These are phyloP conservation scores for Penicillium decumbens DNA, from an alignment of 2,329 filamentous ascomycete species.

Conservation along the genomic window DNA sequence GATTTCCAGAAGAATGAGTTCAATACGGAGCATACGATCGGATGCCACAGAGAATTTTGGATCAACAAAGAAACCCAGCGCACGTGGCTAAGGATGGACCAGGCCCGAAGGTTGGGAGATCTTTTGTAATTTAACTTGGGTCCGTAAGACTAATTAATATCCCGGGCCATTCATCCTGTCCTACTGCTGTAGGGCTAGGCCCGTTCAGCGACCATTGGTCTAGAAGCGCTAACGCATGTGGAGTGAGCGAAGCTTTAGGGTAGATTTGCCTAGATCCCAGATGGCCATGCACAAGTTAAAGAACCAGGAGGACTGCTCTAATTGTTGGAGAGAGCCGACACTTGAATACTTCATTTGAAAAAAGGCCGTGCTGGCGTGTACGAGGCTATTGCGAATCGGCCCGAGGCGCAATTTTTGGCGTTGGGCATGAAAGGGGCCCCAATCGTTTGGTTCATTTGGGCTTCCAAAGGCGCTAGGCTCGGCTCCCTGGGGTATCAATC, in stretches of 20 bases:
- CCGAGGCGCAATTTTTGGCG: constrained; percentile 15
- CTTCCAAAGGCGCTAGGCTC: constrained; percentile 8
- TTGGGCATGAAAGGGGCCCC: constrained; percentile 23
- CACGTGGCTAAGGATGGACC: constrained; percentile 16
- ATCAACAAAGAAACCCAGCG: too few species aligned
- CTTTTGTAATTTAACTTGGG: background rate
- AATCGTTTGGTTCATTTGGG: constrained; percentile 13
- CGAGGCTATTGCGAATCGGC: constrained; percentile 10
- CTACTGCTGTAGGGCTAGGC: background rate
- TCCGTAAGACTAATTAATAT: background rate
- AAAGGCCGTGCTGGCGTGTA: background rate
- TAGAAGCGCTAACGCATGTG: background rate
- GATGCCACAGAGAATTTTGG: background rate
- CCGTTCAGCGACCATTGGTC: background rate
- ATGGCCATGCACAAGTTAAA: background rate
- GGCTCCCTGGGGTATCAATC: background rate
- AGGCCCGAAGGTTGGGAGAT: background rate
- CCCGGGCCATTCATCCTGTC: background rate
- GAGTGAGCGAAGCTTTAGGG: background rate
- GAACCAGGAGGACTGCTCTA: background rate
- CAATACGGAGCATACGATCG: background rate
- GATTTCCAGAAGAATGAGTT: background rate
- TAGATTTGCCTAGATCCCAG: background rate
- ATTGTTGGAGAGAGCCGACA: background rate
- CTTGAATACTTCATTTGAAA: background rate